These are phyloP conservation scores for Suillus sp. DNA, from an alignment of 768 basidiomycete genomes.

Conservation along the genomic window DNA sequence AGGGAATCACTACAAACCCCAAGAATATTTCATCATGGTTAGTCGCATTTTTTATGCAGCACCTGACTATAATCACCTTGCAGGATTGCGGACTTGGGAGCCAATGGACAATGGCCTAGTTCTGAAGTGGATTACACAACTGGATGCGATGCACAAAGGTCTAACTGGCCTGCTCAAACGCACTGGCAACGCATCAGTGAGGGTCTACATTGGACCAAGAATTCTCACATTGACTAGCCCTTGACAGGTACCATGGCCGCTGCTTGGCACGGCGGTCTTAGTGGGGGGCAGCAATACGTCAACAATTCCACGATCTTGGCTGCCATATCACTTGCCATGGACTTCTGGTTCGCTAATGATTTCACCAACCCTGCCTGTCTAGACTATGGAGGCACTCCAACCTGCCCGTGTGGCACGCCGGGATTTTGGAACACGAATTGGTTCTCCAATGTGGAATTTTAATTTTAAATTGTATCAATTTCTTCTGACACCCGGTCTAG, in stretches of 20 bases:
- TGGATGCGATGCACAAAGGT: conserved; percentile 61
- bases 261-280: conserved; percentile 56
- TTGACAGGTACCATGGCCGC: conserved; percentile 53
- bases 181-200: conserved; percentile 60
- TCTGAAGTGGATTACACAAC: conserved; percentile 59
- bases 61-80: background rate
- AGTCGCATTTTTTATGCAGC: conserved; percentile 4
- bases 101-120: conserved; percentile 57
- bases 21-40: conserved; percentile 29
- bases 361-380: conserved; percentile 57
- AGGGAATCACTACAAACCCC: conserved; percentile 33
- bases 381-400: conserved; percentile 50
- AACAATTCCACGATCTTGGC: conserved; percentile 41
- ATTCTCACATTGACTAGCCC: background rate
- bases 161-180: conserved; percentile 68
- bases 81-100: conserved; percentile 50
- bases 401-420: conserved; percentile 58
- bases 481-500: conserved; percentile 30
- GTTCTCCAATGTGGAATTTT: conserved; percentile 53
- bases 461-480: background rate
- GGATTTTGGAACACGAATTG: conserved; percentile 65
- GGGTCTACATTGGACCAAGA: conserved; percentile 15
- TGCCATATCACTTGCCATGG: conserved; percentile 54
- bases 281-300: conserved; percentile 43
- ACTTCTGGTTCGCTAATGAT: conserved; percentile 65